Evolutionary conservation across 208 protist species (phyloP).

Genomic region (Leishmania turanica): DNA sequence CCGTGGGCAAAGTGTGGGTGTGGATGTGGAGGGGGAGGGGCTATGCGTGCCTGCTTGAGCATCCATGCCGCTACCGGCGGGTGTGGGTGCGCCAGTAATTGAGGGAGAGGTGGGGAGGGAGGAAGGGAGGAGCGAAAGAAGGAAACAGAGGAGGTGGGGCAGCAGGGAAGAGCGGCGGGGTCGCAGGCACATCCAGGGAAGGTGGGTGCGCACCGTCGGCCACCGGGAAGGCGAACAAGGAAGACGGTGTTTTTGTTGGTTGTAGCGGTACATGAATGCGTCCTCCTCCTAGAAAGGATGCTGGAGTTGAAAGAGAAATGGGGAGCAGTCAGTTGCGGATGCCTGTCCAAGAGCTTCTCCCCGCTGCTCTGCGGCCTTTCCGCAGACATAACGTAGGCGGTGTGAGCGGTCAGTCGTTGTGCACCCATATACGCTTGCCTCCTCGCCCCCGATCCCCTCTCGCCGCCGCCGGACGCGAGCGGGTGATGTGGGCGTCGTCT

Average conservation of each 20-base stretch:
- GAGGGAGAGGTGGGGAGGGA: background rate
- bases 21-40: background rate
- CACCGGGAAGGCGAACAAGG: background rate
- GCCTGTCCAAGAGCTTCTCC: background rate
- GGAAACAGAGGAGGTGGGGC: background rate
- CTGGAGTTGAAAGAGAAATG: conserved; percentile 2
- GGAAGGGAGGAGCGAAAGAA: background rate
- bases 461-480: background rate
- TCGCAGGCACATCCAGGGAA: conserved; percentile 2
- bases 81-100: background rate
- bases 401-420: background rate
- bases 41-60: background rate
- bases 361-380: background rate
- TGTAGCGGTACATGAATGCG: background rate
- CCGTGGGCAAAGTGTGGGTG: background rate
- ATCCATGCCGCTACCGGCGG: background rate
- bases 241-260: background rate
- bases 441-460: background rate
- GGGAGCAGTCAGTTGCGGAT: background rate
- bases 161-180: background rate
- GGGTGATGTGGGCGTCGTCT: background rate
- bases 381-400: background rate
- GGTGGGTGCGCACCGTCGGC: background rate
- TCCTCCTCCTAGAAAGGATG: background rate
- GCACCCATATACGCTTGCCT: background rate